Percentiles rank a stretch among this genome's conserved stretches.
Evolutionary conservation across 2,329 filamentous ascomycete species (phyloP).

Genomic region (Trichocomaceae sp.): DNA sequence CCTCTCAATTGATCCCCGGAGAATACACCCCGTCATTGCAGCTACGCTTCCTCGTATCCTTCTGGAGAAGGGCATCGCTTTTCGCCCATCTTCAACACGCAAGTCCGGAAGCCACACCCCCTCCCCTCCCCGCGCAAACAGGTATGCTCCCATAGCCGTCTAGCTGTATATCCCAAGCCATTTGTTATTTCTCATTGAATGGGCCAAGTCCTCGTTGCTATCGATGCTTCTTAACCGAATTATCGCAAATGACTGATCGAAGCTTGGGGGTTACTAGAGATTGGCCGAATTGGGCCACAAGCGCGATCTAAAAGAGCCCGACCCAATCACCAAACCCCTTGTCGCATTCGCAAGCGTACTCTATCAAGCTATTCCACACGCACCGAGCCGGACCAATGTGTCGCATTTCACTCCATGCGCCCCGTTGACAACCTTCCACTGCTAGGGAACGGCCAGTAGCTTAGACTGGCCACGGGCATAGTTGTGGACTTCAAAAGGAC

Average conservation of each 20-base stretch:
- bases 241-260: neutral
- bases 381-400: constrained; percentile 29
- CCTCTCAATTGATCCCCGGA: neutral
- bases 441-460: constrained; percentile 24
- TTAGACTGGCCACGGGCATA: constrained; percentile 3
- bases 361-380: neutral
- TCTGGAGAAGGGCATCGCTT: neutral
- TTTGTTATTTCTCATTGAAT: neutral
- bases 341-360: neutral
- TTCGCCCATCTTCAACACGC: neutral
- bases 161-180: neutral
- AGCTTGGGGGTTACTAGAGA: neutral
- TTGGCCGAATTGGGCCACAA: neutral
- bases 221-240: neutral
- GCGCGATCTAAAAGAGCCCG: neutral
- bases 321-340: neutral
- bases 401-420: constrained; percentile 35
- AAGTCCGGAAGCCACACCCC: neutral
- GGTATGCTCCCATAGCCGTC: constrained; percentile 2
- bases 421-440: constrained; percentile 30
- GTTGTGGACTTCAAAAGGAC: neutral
- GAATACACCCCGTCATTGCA: neutral
- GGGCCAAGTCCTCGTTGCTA: neutral
- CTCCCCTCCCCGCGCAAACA: constrained; percentile 9
- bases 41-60: neutral